phyloP scores from a whole-genome alignment of 164 flowering plant genomes.

The Tetracentron sinense region DNA sequence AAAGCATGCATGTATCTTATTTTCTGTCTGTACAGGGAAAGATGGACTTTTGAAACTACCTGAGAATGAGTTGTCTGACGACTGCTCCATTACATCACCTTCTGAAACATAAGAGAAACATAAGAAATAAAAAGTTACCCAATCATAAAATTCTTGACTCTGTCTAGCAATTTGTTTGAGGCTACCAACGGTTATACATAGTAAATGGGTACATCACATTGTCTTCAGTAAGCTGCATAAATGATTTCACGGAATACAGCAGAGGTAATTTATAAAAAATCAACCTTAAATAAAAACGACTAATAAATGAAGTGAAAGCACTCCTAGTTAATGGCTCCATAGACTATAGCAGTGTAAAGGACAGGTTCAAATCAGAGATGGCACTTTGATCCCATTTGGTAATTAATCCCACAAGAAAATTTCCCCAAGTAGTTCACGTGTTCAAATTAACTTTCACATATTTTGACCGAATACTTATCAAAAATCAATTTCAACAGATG shows the following conservation, averaged over 20 bases:
- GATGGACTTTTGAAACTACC: constrained; percentile 19
- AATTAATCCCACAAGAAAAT: too few relatives aligned
- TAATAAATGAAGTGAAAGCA: background rate
- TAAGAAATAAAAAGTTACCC: background rate
- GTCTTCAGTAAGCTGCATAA: background rate
- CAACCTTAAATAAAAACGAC: background rate
- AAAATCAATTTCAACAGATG: background rate
- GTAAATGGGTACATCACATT: background rate
- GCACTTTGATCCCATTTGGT: background rate
- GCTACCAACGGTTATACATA: background rate
- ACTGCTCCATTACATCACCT: constrained; percentile 36
- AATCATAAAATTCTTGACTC: constrained; percentile 4
- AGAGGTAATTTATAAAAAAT: too few relatives aligned
- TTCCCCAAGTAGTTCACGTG: background rate
- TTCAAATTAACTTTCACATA: background rate
- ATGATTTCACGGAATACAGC: background rate
- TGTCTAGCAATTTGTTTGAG: background rate
- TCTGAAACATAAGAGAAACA: constrained; percentile 13
- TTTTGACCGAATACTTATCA: background rate
- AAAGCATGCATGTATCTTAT: background rate
- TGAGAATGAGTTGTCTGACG: constrained; percentile 22
- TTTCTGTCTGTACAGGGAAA: background rate
- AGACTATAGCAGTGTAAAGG: background rate
- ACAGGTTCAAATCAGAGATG: background rate
- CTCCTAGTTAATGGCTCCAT: background rate